Base-by-base conservation (phyloP, 1,284 basidiomycete species). In the Malassezia yamatoensis region DNA sequence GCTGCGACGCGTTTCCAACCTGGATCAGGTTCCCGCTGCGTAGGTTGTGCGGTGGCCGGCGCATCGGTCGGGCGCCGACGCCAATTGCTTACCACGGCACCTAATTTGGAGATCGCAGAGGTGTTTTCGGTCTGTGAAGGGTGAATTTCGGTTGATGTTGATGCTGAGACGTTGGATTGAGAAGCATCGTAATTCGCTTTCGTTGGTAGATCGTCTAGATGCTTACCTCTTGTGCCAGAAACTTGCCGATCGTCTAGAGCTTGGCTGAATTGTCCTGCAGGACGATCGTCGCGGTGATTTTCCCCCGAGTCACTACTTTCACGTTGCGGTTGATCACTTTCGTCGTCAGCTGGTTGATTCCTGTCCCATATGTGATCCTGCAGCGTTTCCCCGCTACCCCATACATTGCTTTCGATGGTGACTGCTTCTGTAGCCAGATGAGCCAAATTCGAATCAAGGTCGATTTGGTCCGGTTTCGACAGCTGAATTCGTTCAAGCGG, bases 391-490 rank as follows among this genome's bases (percentile, higher is more conserved):
- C 53, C 53, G n/a, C 34, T 43, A 15, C 46, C 47, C 54, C 54
- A 56, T 20, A 56, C 54, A 39, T 56, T 56, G n/a, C 51, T 49
- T 20, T 55, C 39, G 20, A 55, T 49, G 24, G 39, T 45, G 6
- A 42, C 33, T 15, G 53, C 49, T 2, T 49, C 53, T 2, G 53
- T 50, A 12, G 53, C 18, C n/a, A 55, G 34, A 8, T 42, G 24
- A 5, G 53, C 47, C 12, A 55, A 16, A 24, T 40, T 20, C 1
- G 53, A 10, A 39, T 55, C 53, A 38, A 42, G 33, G 24, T 29
- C 24, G 7, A 29, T 29, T 29, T 29, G 24, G 24, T 29, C 24
- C 24, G 24, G 24, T 29, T 29, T 29, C 7, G 24, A 29, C 24
- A 29, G 24, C 24, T 29, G 24, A 7, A 29, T 29, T 29, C 24